Evolutionary conservation across 257 asterid genomes (phyloP), one percentile per base, ranked within the genome.

Genomic region (Jaltomata sinuosa): DNA sequence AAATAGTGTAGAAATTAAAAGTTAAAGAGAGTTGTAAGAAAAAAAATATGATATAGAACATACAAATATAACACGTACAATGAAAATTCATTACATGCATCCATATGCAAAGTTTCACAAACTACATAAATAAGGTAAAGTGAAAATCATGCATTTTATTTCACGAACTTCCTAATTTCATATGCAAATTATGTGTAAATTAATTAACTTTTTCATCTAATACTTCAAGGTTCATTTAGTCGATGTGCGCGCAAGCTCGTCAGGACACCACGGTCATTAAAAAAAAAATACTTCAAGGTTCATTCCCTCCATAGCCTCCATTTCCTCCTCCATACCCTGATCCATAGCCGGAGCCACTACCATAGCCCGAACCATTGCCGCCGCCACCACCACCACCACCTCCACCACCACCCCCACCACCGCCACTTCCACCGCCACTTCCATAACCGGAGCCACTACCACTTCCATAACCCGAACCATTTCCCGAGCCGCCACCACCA

Each of bases 261-360:
- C n/a, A n/a, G n/a, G n/a, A n/a, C n/a, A n/a, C n/a, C n/a, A n/a
- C n/a, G n/a, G n/a, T n/a, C n/a, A n/a, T n/a, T n/a, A n/a, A n/a
- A n/a, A n/a, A n/a, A n/a, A n/a, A n/a, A n/a, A n/a, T 21, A 76
- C 40, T 27, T 76, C 42, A 76, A 76, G 81, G 61, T 76, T 47
- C 81, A 76, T 8, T 90, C 3, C 61, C 57, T 27, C 83, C 67
- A 52, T 68, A 83, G 29, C 90, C 89, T 0, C 90, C 89, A 68
- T 47, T 45, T 1, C 88, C 89, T 1, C 89, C 91, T 0, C 91
- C 89, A 0, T 89, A 88, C 0, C 89, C 89, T 0, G 91, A 90
- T 11, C 86, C 76, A 2, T 90, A 90, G 0, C 92, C 91, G 3
- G 88, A 88, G 4, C 83, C 83, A 0, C 86, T 81, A 1, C 87